Evolutionary conservation across 306 rosid species (phyloP), one percentile per base, ranked within the genome.

Genomic region (Fragaria vesca): DNA sequence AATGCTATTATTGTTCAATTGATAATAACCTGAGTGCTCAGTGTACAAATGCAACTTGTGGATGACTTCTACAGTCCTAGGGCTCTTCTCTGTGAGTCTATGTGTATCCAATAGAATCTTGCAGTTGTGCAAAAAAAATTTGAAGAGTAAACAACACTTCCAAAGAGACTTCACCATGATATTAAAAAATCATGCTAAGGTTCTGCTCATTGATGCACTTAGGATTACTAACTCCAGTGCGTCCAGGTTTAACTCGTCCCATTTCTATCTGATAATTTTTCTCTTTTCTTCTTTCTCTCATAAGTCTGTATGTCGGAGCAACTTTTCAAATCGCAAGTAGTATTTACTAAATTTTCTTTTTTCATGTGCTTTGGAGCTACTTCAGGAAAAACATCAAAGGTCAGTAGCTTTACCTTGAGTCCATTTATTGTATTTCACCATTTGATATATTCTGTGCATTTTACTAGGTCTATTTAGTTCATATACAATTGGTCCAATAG

Each of bases 321-420:
- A 28, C 28, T 77, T 21, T 54, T 40, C 43, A 71, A 51, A 74
- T 45, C 54, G 65, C 66, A 50, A 79, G 43, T 68, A 36, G 21
- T 40, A 36, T 40, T 52, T 0, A 55, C 51, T 15, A 21, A 36
- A 73, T 75, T 80, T 28, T 69, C 11, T 78, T 81, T 78, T 78
- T 85, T 82, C 86, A 76, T 88, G 86, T 74, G 77, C 76, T 42
- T 51, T 77, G 46, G 74, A 69, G 75, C 84, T 80, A 76, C 80
- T 79, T 67, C 93, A 91, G 96, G 97, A 73, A 94, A 94, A 86
- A 87, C 94, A 54, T 83, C 96, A 13, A 81, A 91, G 90, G 97
- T 89, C 81, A 66, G 93, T 79, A 76, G 78, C 76, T 84, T 77
- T 75, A 46, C 20, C 76, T 38, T 32, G 10, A 8, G 69, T 11